These are phyloP conservation scores for Punica granatum DNA, from an alignment of 345 rosid genomes.

Conservation along the genomic window DNA sequence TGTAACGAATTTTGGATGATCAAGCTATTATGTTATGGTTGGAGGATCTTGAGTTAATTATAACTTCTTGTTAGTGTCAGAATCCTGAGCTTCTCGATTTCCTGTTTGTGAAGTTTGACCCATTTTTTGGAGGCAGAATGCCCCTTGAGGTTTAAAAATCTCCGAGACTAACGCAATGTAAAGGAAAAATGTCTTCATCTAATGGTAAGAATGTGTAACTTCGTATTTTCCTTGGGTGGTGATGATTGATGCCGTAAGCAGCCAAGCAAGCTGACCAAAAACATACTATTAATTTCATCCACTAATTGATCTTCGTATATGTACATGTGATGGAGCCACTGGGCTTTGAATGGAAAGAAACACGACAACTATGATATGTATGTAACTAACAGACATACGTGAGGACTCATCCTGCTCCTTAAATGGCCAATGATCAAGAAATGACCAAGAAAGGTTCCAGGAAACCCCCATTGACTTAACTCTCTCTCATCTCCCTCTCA, in stretches of 20 bases:
- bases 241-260: no score
- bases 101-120: no score
- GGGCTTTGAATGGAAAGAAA: not conserved
- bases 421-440: conserved; percentile 10
- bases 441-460: conserved; percentile 30
- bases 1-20: not conserved
- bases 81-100: no score
- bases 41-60: not conserved
- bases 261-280: no score
- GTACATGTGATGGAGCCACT: not conserved
- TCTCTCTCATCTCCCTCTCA: conserved; percentile 6
- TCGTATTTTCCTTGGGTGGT: no score
- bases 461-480: conserved; percentile 6
- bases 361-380: not conserved
- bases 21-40: not conserved
- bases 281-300: not conserved
- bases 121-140: no score
- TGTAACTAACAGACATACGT: not conserved
- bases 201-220: no score
- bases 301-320: not conserved
- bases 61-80: no score
- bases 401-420: conserved; percentile 30
- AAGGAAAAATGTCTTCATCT: no score
- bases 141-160: no score
- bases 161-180: no score